Percentiles rank a stretch among this genome's conserved stretches.
phyloP scores from a whole-genome alignment of 2,329 filamentous ascomycete species.

The Gnomoniopsis smithogilvyi region DNA sequence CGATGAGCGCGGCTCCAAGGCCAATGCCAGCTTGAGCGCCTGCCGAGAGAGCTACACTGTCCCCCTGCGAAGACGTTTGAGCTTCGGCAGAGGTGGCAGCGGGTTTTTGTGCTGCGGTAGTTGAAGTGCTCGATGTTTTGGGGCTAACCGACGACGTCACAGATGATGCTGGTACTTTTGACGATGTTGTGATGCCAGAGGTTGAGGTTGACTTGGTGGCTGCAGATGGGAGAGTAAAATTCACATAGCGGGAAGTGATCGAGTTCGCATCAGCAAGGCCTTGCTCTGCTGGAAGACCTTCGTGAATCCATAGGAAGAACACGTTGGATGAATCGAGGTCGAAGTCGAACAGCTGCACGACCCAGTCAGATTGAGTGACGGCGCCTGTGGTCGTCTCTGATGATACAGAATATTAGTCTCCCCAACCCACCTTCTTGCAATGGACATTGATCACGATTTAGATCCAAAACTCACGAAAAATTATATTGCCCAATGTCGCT shows the following conservation, averaged over 20 bases:
- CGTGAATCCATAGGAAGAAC: not conserved
- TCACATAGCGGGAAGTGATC: not conserved
- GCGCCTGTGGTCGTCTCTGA: conserved; percentile 12
- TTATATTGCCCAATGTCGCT: conserved; percentile 17
- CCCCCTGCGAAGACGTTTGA: too few relatives aligned
- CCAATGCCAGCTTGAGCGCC: conserved; percentile 1
- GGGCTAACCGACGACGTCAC: too few relatives aligned
- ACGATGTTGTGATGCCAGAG: too few relatives aligned
- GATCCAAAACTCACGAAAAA: too few relatives aligned
- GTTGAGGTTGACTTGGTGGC: too few relatives aligned
- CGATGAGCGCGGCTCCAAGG: not conserved
- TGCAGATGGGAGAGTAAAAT: not conserved
- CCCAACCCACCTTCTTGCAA: too few relatives aligned
- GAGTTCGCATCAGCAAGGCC: not conserved
- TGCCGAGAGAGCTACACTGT: not conserved
- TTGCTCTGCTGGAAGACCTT: not conserved
- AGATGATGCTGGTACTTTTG: too few relatives aligned
- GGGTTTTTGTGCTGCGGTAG: too few relatives aligned
- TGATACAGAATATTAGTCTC: not conserved
- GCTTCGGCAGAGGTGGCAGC: too few relatives aligned
- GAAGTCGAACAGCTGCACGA: not conserved
- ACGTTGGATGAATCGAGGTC: not conserved
- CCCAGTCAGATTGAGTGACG: conserved; percentile 1
- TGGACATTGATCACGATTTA: too few relatives aligned
- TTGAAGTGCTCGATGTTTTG: too few relatives aligned